Base-by-base conservation (phyloP, 192 early-diverging fungal species). In the Mortierella alpina region DNA sequence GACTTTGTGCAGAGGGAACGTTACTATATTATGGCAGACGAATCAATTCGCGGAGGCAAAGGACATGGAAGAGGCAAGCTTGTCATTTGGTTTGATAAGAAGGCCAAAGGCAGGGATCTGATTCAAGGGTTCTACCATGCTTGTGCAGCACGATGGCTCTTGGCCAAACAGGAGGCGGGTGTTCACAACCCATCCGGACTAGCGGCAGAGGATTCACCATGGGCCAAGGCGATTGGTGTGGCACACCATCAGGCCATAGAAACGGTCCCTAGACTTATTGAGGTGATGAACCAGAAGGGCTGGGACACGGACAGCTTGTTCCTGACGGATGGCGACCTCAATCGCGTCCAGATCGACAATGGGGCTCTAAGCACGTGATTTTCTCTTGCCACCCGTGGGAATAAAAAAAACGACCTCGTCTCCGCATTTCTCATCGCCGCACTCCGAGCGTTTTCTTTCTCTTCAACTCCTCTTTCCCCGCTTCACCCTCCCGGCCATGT, bases 101-200 rank as follows among this genome's bases (percentile, higher is more conserved):
- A 80, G 14, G 87, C 90, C 10, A 78, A 59, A 15, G 46, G 86
- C 2, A 62, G 41, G 18, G 91, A 92, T 63, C 46, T 87, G n/a
- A 74, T 92, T 40, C 86, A 87, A 44, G 92, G 89, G 7, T 91
- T 91, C 63, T 92, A 85, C 59, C 91, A 92, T 72, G 86, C 91
- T 13, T 91, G 88, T 70, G 67, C 83, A 23, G 44, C 87, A 22
- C 75, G 90, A 41, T 39, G 46, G 23, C 20, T 83, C 46, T 60
- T 88, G 58, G 18, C 45, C 17, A 31, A 70, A 8, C 56, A 73
- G 10, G 40, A 44, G 17, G 15, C 15, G 1, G 7, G 7, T 17
- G 18, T 10, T 7, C 22, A 59, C 5, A 56, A 58, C 48, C 65
- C n/a, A 31, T 31, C 31, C 20, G 58, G 59, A 15, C 6, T 49